Percentiles rank a stretch among this genome's conserved stretches.
phyloP scores from a whole-genome alignment of 352 stramenopile genomes.

The Phytophthora kernoviae region DNA sequence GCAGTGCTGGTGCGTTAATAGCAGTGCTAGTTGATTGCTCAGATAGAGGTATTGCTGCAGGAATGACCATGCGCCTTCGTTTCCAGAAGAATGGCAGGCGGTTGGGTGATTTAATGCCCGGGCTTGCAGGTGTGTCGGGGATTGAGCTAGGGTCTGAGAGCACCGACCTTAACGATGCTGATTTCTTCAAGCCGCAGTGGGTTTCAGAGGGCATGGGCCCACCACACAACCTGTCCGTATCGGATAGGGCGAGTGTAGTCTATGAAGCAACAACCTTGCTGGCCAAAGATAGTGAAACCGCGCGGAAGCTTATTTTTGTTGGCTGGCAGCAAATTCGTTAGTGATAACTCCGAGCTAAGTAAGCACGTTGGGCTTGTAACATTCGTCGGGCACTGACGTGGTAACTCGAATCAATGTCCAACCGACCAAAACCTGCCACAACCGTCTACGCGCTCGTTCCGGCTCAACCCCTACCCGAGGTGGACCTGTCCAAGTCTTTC shows the following conservation, averaged over 20 bases:
- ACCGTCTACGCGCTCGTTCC: conserved; percentile 30
- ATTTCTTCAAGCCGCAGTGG: conserved; percentile 9
- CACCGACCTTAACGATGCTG: conserved; percentile 6
- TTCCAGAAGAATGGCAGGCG: conserved; percentile 23
- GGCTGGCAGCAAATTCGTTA: too few species aligned
- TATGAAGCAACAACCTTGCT: too few species aligned
- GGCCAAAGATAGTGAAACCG: too few species aligned
- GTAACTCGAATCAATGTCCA: background rate
- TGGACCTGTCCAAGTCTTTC: conserved; percentile 41
- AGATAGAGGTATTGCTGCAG: conserved; percentile 7
- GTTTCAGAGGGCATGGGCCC: conserved; percentile 16
- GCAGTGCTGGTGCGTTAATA: background rate
- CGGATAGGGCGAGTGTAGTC: too few species aligned
- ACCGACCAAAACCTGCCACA: background rate
- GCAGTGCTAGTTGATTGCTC: conserved; percentile 7
- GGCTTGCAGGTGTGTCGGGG: background rate
- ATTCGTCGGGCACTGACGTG: too few species aligned
- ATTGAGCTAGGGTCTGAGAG: conserved; percentile 8
- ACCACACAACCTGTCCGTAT: too few species aligned
- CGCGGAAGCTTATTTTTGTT: too few species aligned
- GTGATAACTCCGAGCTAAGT: too few species aligned
- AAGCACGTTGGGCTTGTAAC: too few species aligned
- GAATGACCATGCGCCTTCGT: conserved; percentile 20
- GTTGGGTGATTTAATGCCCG: conserved; percentile 3
- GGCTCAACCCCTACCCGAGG: conserved; percentile 20